Evolutionary conservation across 2,329 filamentous ascomycete species (phyloP), one percentile per base, ranked within the genome.

Genomic region (Talaromyces amestolkiae): DNA sequence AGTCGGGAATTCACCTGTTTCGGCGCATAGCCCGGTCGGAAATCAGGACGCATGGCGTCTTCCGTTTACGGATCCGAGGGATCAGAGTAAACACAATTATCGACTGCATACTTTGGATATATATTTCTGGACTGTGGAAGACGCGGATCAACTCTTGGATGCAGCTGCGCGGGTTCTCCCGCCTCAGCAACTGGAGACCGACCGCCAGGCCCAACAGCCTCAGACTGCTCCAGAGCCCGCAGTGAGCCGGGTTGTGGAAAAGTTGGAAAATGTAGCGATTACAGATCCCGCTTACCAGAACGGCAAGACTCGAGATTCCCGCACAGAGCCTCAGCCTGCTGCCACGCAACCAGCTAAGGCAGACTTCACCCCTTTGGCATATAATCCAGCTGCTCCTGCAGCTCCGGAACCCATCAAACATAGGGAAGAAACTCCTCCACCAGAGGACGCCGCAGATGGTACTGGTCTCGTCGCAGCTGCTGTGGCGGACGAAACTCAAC

Each of bases 341-440:
- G 62, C 66, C 13, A 63, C 49, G 7, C 68, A 73, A 33, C 69
- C 73, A 54, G 70, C 67, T 37, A 68, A 75, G 53, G 72, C 75
- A 43, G 76, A 73, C 68, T 83, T 80, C 66, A 74, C 82, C 2
- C 85, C 85, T 3, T 79, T 87, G 67, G 84, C 85, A n/a, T 89
- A 89, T 72, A 89, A 89, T 69, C 87, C 87, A 17, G 86, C 87
- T 10, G 87, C 87, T 5, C 87, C 87, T 24, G 81, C 86, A n/a
- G 86, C 86, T 0, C 87, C 87, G 7, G 87, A 89, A 71, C 86
- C 85, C 2, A 87, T 89, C 61, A 81, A 84, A 49, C 83, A 87
- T 70, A 83, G 87, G n/a, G 87, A 89, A 74, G 88, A 88, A 77
- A 89, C 87, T 3, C 87, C 87, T 2, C 87, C 87, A 7, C 87